These are phyloP conservation scores for Mortierella sp. DNA, from an alignment of 371 early-diverging fungal genomes.

Conservation along the genomic window DNA sequence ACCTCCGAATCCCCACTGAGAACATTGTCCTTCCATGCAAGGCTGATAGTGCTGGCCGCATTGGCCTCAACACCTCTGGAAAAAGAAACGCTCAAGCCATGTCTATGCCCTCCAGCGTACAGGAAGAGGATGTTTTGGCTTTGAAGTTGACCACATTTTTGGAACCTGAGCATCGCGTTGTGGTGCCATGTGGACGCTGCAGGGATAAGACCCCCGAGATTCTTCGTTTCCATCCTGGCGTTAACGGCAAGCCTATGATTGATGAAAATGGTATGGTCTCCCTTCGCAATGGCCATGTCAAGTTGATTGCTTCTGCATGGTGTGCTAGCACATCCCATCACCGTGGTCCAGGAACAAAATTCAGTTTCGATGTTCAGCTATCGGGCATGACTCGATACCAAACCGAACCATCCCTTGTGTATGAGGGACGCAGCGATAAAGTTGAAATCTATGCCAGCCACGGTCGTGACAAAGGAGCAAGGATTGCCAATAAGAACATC, in stretches of 20 bases:
- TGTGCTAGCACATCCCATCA: conserved; percentile 52
- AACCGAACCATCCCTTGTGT: conserved; percentile 24
- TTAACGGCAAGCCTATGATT: conserved; percentile 55
- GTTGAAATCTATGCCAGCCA: conserved; percentile 55
- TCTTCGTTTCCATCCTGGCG: conserved; percentile 48
- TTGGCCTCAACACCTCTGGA: conserved; percentile 40
- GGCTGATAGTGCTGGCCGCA: conserved; percentile 35
- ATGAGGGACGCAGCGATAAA: conserved; percentile 48
- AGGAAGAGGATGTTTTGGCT: conserved; percentile 48
- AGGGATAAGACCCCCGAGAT: conserved; percentile 54
- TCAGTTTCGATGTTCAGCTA: conserved; percentile 45
- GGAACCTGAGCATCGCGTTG: conserved; percentile 49
- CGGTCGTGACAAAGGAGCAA: conserved; percentile 40
- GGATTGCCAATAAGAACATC: conserved; percentile 22
- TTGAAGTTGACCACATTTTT: conserved; percentile 40
- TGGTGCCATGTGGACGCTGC: conserved; percentile 52
- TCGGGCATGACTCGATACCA: conserved; percentile 30
- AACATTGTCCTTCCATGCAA: conserved; percentile 51
- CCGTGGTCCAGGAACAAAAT: conserved; percentile 53
- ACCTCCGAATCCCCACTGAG: conserved; percentile 50
- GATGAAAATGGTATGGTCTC: conserved; percentile 54
- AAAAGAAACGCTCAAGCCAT: conserved; percentile 40
- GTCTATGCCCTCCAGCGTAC: conserved; percentile 39
- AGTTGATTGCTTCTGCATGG: conserved; percentile 53
- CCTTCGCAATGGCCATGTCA: conserved; percentile 43